phyloP scores from a whole-genome alignment of 1,284 basidiomycete genomes.

The Ganoderma meredithae region DNA sequence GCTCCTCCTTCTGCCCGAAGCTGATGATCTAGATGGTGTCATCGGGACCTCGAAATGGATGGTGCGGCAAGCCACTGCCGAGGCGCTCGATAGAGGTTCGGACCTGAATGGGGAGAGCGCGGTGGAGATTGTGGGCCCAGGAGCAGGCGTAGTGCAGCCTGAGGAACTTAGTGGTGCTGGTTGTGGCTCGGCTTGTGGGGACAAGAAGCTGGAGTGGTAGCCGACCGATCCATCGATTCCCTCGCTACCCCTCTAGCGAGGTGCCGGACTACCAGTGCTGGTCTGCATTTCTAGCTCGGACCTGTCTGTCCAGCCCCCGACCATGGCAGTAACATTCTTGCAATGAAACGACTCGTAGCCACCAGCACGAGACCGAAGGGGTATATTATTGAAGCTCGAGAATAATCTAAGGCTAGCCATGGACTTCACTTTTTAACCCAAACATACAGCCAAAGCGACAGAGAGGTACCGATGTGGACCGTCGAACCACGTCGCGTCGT shows the following conservation, averaged over 20 bases:
- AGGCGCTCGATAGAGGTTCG: constrained; percentile 49
- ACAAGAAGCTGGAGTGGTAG: constrained; percentile 30
- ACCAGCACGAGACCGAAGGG: neutral
- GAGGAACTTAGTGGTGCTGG: neutral
- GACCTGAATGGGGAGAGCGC: constrained; percentile 42
- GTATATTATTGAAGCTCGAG: neutral
- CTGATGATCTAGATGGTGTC: constrained; percentile 66
- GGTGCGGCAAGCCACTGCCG: constrained; percentile 58
- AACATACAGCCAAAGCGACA: neutral
- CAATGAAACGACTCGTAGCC: too few species aligned
- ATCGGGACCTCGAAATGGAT: constrained; percentile 76
- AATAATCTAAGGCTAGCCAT: neutral
- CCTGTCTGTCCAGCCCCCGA: too few species aligned
- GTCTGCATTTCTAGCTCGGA: too few species aligned
- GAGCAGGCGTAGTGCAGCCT: constrained; percentile 10
- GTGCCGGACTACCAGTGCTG: too few species aligned
- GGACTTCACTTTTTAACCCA: neutral
- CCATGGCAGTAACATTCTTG: too few species aligned
- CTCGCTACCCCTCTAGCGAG: too few species aligned
- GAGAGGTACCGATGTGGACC: neutral
- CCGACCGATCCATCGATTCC: too few species aligned
- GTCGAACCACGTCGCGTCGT: neutral
- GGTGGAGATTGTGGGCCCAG: constrained; percentile 50
- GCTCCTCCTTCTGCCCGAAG: constrained; percentile 63
- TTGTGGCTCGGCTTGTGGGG: constrained; percentile 21